Conservation (phyloP, 148 eudicot species). For the Cornus kousa region DNA sequence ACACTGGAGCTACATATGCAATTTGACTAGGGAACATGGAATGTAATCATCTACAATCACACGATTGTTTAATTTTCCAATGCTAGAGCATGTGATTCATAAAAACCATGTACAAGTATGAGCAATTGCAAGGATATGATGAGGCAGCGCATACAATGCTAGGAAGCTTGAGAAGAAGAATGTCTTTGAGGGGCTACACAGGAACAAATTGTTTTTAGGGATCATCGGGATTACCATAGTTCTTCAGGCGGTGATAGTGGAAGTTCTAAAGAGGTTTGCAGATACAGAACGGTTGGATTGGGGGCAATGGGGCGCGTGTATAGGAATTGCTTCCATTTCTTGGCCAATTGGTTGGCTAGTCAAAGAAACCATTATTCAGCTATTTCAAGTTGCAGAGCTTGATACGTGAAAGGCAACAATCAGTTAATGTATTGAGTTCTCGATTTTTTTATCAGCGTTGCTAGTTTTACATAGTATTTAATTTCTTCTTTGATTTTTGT, state of each 20-base stretch:
- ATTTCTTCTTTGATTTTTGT: background rate
- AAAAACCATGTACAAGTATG: too few relatives aligned
- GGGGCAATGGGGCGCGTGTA: conserved; percentile 33
- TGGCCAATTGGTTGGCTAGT: conserved; percentile 34
- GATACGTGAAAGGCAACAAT: too few relatives aligned
- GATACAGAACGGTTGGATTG: conserved; percentile 32
- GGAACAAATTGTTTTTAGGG: conserved; percentile 31
- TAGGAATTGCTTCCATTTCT: conserved; percentile 23
- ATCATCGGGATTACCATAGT: conserved; percentile 27
- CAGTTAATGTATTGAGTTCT: background rate
- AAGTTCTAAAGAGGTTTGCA: conserved; percentile 33
- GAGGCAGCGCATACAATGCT: conserved; percentile 22
- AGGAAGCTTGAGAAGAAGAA: conserved; percentile 37
- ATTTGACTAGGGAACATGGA: too few relatives aligned
- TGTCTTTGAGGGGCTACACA: conserved; percentile 31
- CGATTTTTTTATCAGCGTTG: background rate
- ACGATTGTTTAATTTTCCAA: too few relatives aligned
- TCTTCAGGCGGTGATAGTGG: conserved; percentile 37
- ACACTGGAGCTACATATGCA: too few relatives aligned
- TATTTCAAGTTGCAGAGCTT: conserved; percentile 7
- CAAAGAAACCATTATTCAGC: conserved; percentile 26
- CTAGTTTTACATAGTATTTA: background rate
- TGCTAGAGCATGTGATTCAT: too few relatives aligned
- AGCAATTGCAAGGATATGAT: too few relatives aligned
- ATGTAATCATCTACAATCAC: too few relatives aligned